These are phyloP conservation scores for Pyrenochaeta sp. DNA, from an alignment of 2,329 filamentous ascomycete genomes.

Conservation along the genomic window DNA sequence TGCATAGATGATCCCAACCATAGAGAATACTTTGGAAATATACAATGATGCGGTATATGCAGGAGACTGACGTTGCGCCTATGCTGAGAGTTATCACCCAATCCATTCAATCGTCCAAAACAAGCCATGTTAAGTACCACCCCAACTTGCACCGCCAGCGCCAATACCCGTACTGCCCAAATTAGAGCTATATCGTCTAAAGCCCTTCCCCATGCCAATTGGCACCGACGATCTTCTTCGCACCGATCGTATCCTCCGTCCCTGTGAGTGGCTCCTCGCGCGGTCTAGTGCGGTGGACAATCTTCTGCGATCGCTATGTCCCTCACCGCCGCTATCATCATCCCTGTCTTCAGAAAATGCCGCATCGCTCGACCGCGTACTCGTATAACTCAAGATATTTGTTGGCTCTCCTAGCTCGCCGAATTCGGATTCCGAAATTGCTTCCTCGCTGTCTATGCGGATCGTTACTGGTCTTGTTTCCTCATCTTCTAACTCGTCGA, in stretches of 20 bases:
- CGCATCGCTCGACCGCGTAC: conserved; percentile 37
- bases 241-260: conserved; percentile 42
- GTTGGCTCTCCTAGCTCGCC: conserved; percentile 41
- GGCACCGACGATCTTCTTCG: conserved; percentile 54
- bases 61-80: no score
- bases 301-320: conserved; percentile 14
- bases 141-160: conserved; percentile 44
- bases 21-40: no score
- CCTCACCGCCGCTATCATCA: conserved; percentile 19
- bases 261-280: conserved; percentile 38
- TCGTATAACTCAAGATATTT: conserved; percentile 45
- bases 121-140: conserved; percentile 32
- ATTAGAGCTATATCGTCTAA: conserved; percentile 56
- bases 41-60: no score
- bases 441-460: conserved; percentile 20
- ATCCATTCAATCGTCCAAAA: no score
- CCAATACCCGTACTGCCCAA: conserved; percentile 51
- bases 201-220: conserved; percentile 56
- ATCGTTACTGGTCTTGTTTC: not conserved
- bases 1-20: no score
- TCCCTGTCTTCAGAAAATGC: conserved; percentile 34
- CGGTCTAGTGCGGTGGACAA: conserved; percentile 20
- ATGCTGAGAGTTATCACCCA: no score
- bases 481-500: conserved; percentile 24
- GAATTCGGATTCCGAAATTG: conserved; percentile 49